Evolutionary conservation across 2,329 filamentous ascomycete genomes (phyloP).

Genomic region (Penicillium freii): DNA sequence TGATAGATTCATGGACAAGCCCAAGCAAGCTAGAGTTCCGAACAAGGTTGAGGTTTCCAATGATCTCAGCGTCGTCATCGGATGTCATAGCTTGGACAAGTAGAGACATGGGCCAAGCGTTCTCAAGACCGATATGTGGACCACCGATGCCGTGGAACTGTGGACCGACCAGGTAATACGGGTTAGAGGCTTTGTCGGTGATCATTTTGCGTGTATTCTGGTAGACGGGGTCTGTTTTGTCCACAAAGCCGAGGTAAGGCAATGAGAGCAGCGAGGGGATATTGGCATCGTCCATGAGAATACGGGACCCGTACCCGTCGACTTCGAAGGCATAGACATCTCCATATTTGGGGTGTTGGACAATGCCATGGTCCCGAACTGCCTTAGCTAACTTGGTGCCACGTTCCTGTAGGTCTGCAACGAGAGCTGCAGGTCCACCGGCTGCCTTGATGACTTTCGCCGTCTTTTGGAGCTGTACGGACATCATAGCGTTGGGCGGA

Average conservation of each 20-base stretch:
- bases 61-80: conserved; percentile 77
- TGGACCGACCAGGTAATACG: conserved; percentile 77
- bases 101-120: conserved; percentile 97
- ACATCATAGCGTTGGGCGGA: conserved; percentile 94
- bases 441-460: conserved; percentile 65
- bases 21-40: conserved; percentile 73
- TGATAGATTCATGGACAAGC: conserved; percentile 86
- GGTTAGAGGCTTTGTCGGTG: conserved; percentile 72
- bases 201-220: conserved; percentile 85
- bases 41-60: conserved; percentile 68
- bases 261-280: conserved; percentile 61
- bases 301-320: conserved; percentile 61
- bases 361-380: conserved; percentile 80
- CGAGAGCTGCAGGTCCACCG: conserved; percentile 53
- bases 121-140: conserved; percentile 72
- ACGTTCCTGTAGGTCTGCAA: conserved; percentile 52
- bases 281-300: conserved; percentile 67
- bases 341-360: conserved; percentile 50
- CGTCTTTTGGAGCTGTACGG: conserved; percentile 76
- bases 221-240: conserved; percentile 66
- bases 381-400: conserved; percentile 69
- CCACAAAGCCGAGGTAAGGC: conserved; percentile 59
- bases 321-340: conserved; percentile 64
- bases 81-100: conserved; percentile 89
- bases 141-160: conserved; percentile 88